phyloP scores from a whole-genome alignment of 2,329 filamentous ascomycete species.

The Blastomyces emzantsi region DNA sequence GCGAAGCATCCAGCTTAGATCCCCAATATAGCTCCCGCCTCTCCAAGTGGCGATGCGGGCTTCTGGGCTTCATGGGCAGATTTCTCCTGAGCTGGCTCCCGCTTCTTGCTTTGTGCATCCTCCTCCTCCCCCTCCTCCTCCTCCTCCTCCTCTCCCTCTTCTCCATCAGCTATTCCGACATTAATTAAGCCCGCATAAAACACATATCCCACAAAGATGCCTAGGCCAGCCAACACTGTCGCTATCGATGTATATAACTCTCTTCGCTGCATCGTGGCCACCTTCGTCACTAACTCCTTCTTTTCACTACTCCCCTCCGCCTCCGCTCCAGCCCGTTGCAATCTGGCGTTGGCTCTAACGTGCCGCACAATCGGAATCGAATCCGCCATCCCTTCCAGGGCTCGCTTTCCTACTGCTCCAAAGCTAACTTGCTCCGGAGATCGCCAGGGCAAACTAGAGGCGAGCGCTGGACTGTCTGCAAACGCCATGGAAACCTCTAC shows the following conservation, averaged over 20 bases:
- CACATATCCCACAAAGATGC: conserved; percentile 32
- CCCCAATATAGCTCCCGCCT: conserved; percentile 11
- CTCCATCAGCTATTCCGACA: not conserved
- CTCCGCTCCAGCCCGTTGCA: conserved; percentile 27
- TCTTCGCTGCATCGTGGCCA: conserved; percentile 22
- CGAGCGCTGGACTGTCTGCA: conserved; percentile 11
- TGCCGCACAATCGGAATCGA: conserved; percentile 30
- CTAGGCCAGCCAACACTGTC: conserved; percentile 27
- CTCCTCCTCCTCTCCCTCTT: conserved; percentile 8
- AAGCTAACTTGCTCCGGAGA: conserved; percentile 27
- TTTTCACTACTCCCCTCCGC: conserved; percentile 20
- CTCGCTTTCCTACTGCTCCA: conserved; percentile 26
- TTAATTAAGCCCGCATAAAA: conserved; percentile 23
- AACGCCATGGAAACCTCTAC: conserved; percentile 11
- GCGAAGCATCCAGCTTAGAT: conserved; percentile 11
- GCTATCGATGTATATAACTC: conserved; percentile 32
- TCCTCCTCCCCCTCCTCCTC: conserved; percentile 7
- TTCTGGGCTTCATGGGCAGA: not conserved
- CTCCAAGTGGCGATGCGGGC: conserved; percentile 7
- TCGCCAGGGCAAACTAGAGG: conserved; percentile 28
- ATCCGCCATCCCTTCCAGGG: conserved; percentile 30
- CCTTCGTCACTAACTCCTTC: conserved; percentile 20
- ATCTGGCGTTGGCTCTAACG: conserved; percentile 30
- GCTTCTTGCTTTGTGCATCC: not conserved
- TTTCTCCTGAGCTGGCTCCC: not conserved